phyloP scores from a whole-genome alignment of 768 basidiomycete genomes.

The Strobilomyces dryophilus region DNA sequence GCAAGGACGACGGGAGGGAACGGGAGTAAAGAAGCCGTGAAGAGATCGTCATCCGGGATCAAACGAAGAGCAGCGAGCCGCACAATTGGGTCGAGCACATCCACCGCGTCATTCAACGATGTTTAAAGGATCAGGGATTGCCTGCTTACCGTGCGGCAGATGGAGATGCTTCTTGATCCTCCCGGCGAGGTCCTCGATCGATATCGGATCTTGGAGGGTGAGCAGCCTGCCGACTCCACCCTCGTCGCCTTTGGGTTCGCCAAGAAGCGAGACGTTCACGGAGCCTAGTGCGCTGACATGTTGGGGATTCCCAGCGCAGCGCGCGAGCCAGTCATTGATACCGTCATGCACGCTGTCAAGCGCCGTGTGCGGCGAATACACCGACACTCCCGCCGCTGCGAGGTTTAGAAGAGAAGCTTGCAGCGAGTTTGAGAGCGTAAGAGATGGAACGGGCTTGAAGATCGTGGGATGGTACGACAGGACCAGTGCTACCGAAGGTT shows the following conservation, averaged over 20 bases:
- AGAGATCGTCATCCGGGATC: slow-evolving; percentile 17
- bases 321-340: slow-evolving; percentile 86
- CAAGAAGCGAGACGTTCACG: slow-evolving; percentile 31
- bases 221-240: slow-evolving; percentile 72
- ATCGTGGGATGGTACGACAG: slow-evolving; percentile 85
- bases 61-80: background rate
- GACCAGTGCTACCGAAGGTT: slow-evolving; percentile 58
- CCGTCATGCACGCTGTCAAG: slow-evolving; percentile 83
- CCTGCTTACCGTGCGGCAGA: slow-evolving; percentile 50
- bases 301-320: slow-evolving; percentile 40
- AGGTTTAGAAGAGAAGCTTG: slow-evolving; percentile 79
- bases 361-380: slow-evolving; percentile 87
- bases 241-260: slow-evolving; percentile 40
- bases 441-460: slow-evolving; percentile 66
- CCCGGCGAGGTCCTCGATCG: slow-evolving; percentile 55
- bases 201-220: slow-evolving; percentile 51
- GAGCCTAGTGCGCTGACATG: slow-evolving; percentile 27
- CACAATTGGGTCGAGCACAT: background rate
- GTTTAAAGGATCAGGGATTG: slow-evolving; percentile 10
- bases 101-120: slow-evolving; percentile 10
- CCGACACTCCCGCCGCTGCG: slow-evolving; percentile 75
- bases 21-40: slow-evolving; percentile 13
- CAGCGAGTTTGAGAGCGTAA: slow-evolving; percentile 75
- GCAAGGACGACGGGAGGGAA: slow-evolving; percentile 9
- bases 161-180: slow-evolving; percentile 69